Evolutionary conservation across 176 grass and related monocot species (phyloP).

Genomic region (Pontederia paniculata): DNA sequence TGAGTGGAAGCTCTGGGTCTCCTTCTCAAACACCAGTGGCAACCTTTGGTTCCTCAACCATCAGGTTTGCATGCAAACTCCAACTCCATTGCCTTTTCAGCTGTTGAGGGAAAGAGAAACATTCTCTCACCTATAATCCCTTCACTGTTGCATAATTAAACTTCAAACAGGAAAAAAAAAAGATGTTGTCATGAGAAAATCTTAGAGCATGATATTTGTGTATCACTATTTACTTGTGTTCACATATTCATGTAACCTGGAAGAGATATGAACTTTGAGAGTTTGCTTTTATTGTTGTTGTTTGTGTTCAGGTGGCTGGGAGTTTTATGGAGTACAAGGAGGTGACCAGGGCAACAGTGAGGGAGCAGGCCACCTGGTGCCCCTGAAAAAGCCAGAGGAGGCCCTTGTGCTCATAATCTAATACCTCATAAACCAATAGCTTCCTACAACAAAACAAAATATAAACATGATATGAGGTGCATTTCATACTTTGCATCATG

Average conservation of each 20-base stretch:
- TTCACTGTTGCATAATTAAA: no score
- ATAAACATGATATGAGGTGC: no score
- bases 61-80: conserved; percentile 26
- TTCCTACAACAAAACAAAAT: no score
- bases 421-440: conserved; percentile 36
- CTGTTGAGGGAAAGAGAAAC: background rate
- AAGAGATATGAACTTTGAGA: background rate
- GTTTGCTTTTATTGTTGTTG: background rate
- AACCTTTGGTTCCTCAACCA: conserved; percentile 59
- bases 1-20: conserved; percentile 50
- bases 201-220: no score
- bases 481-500: no score
- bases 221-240: no score
- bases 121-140: background rate
- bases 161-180: no score
- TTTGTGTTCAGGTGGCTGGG: conserved; percentile 47
- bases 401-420: conserved; percentile 46
- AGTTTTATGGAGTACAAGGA: conserved; percentile 71
- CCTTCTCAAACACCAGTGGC: conserved; percentile 49
- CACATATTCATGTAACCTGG: background rate
- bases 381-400: conserved; percentile 65
- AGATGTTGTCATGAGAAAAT: no score
- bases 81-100: background rate
- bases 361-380: conserved; percentile 79
- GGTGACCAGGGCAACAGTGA: conserved; percentile 58